These are phyloP conservation scores for Capillidium rhysosporum DNA, from an alignment of 371 early-diverging fungal species.

Conservation along the genomic window DNA sequence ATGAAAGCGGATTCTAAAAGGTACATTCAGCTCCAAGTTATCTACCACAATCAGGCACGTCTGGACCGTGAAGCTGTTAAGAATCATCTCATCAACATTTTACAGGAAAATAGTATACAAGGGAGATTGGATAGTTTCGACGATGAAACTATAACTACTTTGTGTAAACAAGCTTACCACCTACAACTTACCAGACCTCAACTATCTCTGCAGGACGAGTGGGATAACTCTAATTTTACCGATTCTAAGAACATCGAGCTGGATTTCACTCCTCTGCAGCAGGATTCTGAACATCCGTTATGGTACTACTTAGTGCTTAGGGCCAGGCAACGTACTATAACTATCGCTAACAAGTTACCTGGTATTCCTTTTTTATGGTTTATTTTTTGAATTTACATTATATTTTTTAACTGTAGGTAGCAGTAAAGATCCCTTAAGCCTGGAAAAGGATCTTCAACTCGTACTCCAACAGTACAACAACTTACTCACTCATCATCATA, in stretches of 20 bases:
- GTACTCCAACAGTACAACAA: no score
- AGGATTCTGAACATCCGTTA: not conserved
- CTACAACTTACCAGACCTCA: conserved; percentile 14
- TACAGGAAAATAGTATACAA: conserved; percentile 15
- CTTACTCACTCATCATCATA: no score
- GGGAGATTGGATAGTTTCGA: not conserved
- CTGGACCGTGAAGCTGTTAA: conserved; percentile 38
- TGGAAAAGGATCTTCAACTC: no score
- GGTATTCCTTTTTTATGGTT: not conserved
- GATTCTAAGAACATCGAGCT: not conserved
- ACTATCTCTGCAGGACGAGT: not conserved
- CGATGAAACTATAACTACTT: conserved; percentile 35
- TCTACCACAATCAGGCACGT: conserved; percentile 65
- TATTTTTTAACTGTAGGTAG: no score
- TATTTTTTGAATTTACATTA: no score
- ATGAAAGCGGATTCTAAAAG: conserved; percentile 87
- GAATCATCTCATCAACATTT: conserved; percentile 15
- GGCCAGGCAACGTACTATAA: not conserved
- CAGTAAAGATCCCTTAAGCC: no score
- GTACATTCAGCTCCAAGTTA: conserved; percentile 60
- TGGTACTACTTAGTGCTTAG: not conserved
- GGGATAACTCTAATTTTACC: not conserved
- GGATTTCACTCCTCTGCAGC: not conserved
- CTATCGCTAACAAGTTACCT: not conserved
- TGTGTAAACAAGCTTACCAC: conserved; percentile 63